These are phyloP conservation scores for Candida namnaoensis DNA, from an alignment of 805 yeast species.

Conservation along the genomic window DNA sequence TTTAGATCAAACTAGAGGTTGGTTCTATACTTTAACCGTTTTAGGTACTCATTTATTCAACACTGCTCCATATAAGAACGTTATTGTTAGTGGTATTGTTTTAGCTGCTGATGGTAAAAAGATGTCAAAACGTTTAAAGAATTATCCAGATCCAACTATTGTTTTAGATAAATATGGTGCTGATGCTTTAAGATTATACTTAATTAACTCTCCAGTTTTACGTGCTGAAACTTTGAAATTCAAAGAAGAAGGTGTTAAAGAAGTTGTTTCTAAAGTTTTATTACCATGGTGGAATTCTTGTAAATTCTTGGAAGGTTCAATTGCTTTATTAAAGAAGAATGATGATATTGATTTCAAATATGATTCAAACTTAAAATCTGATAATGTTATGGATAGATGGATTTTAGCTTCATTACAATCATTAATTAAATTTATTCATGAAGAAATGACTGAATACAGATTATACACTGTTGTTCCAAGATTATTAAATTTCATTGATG, in stretches of 20 bases:
- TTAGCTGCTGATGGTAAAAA: conserved; percentile 97
- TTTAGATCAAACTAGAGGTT: conserved; percentile 98
- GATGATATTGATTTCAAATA: conserved; percentile 63
- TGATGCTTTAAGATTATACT: conserved; percentile 90
- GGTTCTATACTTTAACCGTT: conserved; percentile 96
- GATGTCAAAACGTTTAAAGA: conserved; percentile 97
- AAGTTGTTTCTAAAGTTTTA: conserved; percentile 90
- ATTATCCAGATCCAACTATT: conserved; percentile 89
- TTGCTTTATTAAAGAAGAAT: conserved; percentile 73
- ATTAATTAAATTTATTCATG: conserved; percentile 74
- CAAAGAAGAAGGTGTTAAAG: conserved; percentile 98
- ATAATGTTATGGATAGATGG: conserved; percentile 97
- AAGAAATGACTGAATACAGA: conserved; percentile 85
- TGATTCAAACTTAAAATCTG: conserved; percentile 55
- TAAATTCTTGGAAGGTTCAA: conserved; percentile 94
- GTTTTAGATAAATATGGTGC: conserved; percentile 91
- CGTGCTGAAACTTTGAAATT: conserved; percentile 95
- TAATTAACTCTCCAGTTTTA: conserved; percentile 95
- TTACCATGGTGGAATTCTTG: conserved; percentile 98
- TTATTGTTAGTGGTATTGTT: conserved; percentile 93
- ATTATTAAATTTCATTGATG: conserved; percentile 80
- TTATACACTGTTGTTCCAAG: conserved; percentile 95
- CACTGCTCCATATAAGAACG: conserved; percentile 89
- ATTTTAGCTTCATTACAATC: conserved; percentile 93
- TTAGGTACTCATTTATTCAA: conserved; percentile 92